These are phyloP conservation scores for Ceratocystis cubensis DNA, from an alignment of 2,329 filamentous ascomycete genomes.

Conservation along the genomic window DNA sequence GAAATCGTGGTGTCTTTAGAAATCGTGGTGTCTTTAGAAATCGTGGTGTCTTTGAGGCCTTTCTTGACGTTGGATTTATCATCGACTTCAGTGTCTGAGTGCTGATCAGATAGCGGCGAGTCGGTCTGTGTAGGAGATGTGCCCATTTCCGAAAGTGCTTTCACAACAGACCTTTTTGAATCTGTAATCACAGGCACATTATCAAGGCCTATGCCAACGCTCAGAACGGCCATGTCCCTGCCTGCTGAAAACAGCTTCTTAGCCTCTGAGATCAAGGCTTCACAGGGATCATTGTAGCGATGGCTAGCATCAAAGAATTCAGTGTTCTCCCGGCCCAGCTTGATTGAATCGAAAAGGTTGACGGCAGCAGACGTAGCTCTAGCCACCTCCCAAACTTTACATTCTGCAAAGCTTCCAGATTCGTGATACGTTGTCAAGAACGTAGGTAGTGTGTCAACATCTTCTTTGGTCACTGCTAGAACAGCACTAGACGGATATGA, in stretches of 20 bases:
- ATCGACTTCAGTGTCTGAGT: slow-evolving; percentile 22
- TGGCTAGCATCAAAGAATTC: slow-evolving; percentile 27
- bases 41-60: slow-evolving; percentile 22
- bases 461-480: not conserved
- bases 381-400: slow-evolving; percentile 27
- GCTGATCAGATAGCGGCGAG: not conserved
- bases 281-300: slow-evolving; percentile 27
- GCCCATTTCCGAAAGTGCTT: not conserved
- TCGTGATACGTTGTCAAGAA: slow-evolving; percentile 23
- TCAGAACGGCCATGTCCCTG: slow-evolving; percentile 22
- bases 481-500: not conserved
- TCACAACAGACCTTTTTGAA: not conserved
- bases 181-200: slow-evolving; percentile 22
- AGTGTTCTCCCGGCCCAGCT: slow-evolving; percentile 24
- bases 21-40: no score
- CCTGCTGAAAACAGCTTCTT: slow-evolving; percentile 23
- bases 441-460: slow-evolving; percentile 14
- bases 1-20: no score
- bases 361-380: slow-evolving; percentile 26
- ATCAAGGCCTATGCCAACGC: slow-evolving; percentile 26
- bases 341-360: slow-evolving; percentile 27
- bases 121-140: not conserved
- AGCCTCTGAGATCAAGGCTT: slow-evolving; percentile 23
- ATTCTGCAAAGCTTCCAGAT: slow-evolving; percentile 22
- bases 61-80: slow-evolving; percentile 25